Evolutionary conservation across 1,284 basidiomycete species (phyloP).

Genomic region (Puccinia coronata): DNA sequence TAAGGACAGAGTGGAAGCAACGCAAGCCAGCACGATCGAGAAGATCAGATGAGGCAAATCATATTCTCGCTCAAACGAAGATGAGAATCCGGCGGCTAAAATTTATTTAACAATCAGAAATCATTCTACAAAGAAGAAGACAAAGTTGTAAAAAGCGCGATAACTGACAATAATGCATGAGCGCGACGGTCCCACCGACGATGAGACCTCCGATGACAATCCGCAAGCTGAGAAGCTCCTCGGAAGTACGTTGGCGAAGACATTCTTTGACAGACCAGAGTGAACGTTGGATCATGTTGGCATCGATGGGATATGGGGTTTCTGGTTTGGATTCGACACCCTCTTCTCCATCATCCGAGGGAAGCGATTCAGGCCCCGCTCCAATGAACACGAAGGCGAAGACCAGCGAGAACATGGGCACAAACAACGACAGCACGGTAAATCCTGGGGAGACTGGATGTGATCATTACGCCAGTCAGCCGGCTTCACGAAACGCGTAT

Average conservation of each 20-base stretch:
- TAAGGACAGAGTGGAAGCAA: slow-evolving; percentile 61
- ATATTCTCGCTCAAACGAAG: slow-evolving; percentile 57
- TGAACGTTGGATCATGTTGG: slow-evolving; percentile 10
- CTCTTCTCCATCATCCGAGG: slow-evolving; percentile 25
- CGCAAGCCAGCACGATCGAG: slow-evolving; percentile 62
- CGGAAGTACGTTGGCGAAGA: not conserved
- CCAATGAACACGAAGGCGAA: slow-evolving; percentile 41
- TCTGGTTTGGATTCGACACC: not conserved
- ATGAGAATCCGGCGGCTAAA: slow-evolving; percentile 55
- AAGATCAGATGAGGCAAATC: slow-evolving; percentile 60
- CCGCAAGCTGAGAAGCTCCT: slow-evolving; percentile 25
- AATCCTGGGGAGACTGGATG: slow-evolving; percentile 38
- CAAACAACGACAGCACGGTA: slow-evolving; percentile 33
- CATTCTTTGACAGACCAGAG: not conserved
- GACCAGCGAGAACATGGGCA: slow-evolving; percentile 29
- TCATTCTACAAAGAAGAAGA: too few relatives aligned
- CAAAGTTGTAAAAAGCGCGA: not conserved
- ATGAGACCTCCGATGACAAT: slow-evolving; percentile 63
- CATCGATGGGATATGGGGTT: not conserved
- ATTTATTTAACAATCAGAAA: not conserved
- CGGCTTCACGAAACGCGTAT: not conserved
- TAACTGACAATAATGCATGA: slow-evolving; percentile 42
- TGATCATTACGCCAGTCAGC: not conserved
- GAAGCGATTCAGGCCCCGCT: slow-evolving; percentile 14
- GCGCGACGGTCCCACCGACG: slow-evolving; percentile 72